Evolutionary conservation across 768 basidiomycete genomes (phyloP).

Genomic region (Phanerochaete carnosa): DNA sequence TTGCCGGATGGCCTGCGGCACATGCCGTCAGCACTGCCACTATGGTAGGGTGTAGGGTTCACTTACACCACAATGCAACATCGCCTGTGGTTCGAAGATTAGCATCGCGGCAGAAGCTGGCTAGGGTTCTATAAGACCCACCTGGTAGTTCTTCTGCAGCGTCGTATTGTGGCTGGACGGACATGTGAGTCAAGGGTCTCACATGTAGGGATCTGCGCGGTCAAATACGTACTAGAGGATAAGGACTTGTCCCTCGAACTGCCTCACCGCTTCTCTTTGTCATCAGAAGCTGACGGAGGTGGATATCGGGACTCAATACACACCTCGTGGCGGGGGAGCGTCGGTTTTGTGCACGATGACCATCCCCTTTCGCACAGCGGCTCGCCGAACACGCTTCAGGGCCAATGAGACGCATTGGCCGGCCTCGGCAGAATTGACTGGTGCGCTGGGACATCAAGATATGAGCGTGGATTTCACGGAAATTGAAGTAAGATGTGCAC

Average conservation of each 20-base stretch:
- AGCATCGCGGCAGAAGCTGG: background rate
- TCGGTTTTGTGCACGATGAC: conserved; percentile 84
- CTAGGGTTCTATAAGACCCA: conserved; percentile 27
- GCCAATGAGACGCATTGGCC: conserved; percentile 95
- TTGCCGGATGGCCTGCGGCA: conserved; percentile 76
- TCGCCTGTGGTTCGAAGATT: conserved; percentile 47
- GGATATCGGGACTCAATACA: conserved; percentile 5
- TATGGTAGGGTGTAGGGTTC: background rate
- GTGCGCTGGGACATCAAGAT: conserved; percentile 47
- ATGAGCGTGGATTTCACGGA: background rate
- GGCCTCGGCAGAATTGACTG: conserved; percentile 83
- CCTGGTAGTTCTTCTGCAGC: conserved; percentile 89
- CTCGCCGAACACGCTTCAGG: conserved; percentile 80
- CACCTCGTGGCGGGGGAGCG: conserved; percentile 65
- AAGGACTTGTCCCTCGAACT: conserved; percentile 92
- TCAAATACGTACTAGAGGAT: conserved; percentile 75
- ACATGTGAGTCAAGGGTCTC: conserved; percentile 2
- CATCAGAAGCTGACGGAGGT: background rate
- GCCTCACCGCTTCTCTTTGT: conserved; percentile 54
- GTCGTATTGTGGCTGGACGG: conserved; percentile 80
- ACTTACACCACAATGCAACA: conserved; percentile 88
- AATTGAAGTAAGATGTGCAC: conserved; percentile 33
- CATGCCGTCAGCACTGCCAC: background rate
- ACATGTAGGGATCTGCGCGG: background rate
- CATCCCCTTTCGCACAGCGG: conserved; percentile 91